These are phyloP conservation scores for Skeletonema menzelii DNA, from an alignment of 108 stramenopile genomes.

Conservation along the genomic window DNA sequence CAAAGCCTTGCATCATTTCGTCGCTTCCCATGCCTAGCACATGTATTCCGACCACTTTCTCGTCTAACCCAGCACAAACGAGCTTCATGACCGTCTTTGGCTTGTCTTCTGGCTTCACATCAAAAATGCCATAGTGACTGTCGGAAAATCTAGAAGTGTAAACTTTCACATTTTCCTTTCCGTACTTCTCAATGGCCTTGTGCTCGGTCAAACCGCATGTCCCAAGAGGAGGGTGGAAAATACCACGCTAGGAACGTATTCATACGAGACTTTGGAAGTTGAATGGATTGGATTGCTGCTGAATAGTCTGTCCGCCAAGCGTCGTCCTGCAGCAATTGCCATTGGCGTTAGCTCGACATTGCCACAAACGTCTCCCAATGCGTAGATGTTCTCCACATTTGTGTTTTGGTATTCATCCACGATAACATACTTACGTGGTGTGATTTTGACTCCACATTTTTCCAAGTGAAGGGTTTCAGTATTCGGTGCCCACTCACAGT, in stretches of 20 bases:
- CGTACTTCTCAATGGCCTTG: constrained; percentile 86
- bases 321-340: constrained; percentile 91
- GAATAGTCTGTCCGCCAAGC: constrained; percentile 90
- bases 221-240: constrained; percentile 92
- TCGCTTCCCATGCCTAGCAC: constrained; percentile 93
- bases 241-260: constrained; percentile 86
- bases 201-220: constrained; percentile 87
- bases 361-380: constrained; percentile 93
- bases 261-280: constrained; percentile 65
- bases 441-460: constrained; percentile 57
- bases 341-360: constrained; percentile 91
- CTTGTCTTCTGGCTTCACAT: constrained; percentile 88
- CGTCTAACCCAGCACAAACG: constrained; percentile 83
- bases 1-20: constrained; percentile 96
- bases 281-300: constrained; percentile 45
- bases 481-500: constrained; percentile 53
- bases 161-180: constrained; percentile 86
- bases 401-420: constrained; percentile 92
- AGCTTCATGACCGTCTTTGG: constrained; percentile 92
- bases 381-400: constrained; percentile 72
- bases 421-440: constrained; percentile 48
- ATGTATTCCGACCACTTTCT: constrained; percentile 93
- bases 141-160: constrained; percentile 92
- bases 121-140: constrained; percentile 84
- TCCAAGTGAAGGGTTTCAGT: constrained; percentile 68